Evolutionary conservation across 495 filamentous ascomycete species (phyloP).

Genomic region (Haplographium delicatum): DNA sequence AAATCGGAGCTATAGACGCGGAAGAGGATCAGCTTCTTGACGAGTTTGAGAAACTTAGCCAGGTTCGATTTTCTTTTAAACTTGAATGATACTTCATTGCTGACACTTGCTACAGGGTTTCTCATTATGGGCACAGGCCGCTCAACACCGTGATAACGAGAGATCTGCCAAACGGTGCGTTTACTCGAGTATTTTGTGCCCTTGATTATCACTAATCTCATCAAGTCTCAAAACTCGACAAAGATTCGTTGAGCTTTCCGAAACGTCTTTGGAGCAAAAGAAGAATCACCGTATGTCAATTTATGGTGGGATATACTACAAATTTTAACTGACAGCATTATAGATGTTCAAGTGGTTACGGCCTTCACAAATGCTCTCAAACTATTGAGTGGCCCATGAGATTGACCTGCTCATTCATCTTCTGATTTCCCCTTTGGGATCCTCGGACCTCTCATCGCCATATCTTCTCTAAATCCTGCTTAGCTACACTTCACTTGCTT

Average conservation of each 20-base stretch:
- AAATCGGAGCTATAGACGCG: slow-evolving; percentile 52
- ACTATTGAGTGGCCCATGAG: neutral
- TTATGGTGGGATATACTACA: neutral
- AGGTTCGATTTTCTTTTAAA: slow-evolving; percentile 36
- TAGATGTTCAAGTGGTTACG: slow-evolving; percentile 70
- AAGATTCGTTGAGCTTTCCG: slow-evolving; percentile 64
- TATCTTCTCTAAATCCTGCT: too few species aligned
- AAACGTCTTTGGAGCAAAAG: slow-evolving; percentile 62
- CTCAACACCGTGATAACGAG: slow-evolving; percentile 61
- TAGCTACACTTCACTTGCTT: too few species aligned
- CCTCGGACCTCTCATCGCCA: too few species aligned
- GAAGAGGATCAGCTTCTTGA: slow-evolving; percentile 56
- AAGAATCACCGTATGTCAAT: slow-evolving; percentile 63
- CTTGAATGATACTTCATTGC: neutral
- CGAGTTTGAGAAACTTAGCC: slow-evolving; percentile 58
- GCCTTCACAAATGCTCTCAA: slow-evolving; percentile 69
- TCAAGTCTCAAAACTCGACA: slow-evolving; percentile 69
- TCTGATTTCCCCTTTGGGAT: too few species aligned
- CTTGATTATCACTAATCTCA: neutral
- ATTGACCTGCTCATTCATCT: too few species aligned
- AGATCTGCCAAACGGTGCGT: slow-evolving; percentile 61
- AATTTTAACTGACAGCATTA: neutral
- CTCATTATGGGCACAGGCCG: slow-evolving; percentile 61
- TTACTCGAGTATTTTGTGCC: slow-evolving; percentile 1
- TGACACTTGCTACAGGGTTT: slow-evolving; percentile 49